phyloP scores from a whole-genome alignment of 805 yeast genomes.

The Myxozyma neglecta region DNA sequence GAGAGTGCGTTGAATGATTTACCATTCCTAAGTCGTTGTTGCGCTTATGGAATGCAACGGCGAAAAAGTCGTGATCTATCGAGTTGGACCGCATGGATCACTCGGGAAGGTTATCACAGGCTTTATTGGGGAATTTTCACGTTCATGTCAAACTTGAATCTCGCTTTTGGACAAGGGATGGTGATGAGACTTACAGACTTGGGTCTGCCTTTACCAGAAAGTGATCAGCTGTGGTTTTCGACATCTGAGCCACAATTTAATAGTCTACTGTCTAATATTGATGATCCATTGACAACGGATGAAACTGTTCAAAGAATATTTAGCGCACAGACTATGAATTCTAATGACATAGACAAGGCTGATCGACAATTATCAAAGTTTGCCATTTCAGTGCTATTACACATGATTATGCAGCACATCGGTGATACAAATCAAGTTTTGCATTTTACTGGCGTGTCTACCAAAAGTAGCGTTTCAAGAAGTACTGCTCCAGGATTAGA shows the following conservation, averaged over 20 bases:
- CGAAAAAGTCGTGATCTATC: background rate
- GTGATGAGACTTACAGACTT: constrained; percentile 19
- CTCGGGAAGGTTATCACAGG: constrained; percentile 16
- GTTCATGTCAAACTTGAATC: constrained; percentile 12
- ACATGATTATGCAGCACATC: constrained; percentile 5
- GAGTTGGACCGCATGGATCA: constrained; percentile 10
- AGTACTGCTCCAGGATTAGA: background rate
- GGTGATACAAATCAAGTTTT: background rate
- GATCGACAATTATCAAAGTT: constrained; percentile 11
- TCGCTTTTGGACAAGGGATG: constrained; percentile 12
- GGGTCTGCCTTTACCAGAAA: constrained; percentile 32
- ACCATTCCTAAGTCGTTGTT: constrained; percentile 12
- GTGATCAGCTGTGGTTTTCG: constrained; percentile 33
- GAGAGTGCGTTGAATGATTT: constrained; percentile 8
- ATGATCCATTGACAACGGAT: background rate
- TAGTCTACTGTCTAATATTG: background rate
- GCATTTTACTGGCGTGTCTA: background rate
- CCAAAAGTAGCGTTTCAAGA: background rate
- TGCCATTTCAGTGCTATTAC: constrained; percentile 5
- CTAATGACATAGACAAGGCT: constrained; percentile 3
- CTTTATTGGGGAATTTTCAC: constrained; percentile 15
- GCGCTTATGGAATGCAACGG: constrained; percentile 9
- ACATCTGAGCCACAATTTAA: constrained; percentile 13
- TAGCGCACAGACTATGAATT: background rate
- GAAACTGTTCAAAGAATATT: constrained; percentile 2